Base-by-base conservation (phyloP, 2,329 filamentous ascomycete genomes). In the Camptophora hylomeconis region DNA sequence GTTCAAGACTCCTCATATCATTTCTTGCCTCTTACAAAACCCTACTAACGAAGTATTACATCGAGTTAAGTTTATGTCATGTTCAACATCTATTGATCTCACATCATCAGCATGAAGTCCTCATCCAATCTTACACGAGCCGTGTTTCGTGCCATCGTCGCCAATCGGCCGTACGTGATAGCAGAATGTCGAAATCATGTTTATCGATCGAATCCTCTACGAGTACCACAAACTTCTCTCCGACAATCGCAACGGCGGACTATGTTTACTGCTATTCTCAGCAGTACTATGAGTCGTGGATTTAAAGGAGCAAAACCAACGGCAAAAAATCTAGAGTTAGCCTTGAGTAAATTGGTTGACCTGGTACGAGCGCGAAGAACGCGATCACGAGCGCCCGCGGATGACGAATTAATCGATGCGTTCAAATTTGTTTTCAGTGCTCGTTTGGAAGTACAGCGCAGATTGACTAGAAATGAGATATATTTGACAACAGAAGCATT, bases 381-480 rank as follows among this genome's bases (percentile, higher is more conserved):
- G 32, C 65, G 69, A 28, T 61, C 74, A 19, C 69, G 82, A 18
- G 67, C 72, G 7, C 83, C 81, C 10, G 53, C 69, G 0, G 57
- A 63, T 3, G 51, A 63, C n/a, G 70, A 80, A 18, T 58, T 93
- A 2, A 53, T 71, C 1, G 59, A 67, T 19, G 80, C 79, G 4
- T 75, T 80, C 51, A 62, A 58, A 31, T 56, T 62, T 7, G 75
- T 86, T 39, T 74, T 87, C 42, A 48, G 57, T 11, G 62, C 48
- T 67, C 78, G 52, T 38, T 59, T 33, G 43, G 56, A 44, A 54
- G 58, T 37, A 46, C 58, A 40, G 46, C 65, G 37, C 43, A 63
- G 28, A 46, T 82, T 49, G 72, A 81, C 52, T 62, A 71, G 42
- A 65, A 75, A 22, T 32, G 77, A 89, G 44, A 76, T 79, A 1